phyloP scores from a whole-genome alignment of 1,139 yeast species.

The Pichia sp. region DNA sequence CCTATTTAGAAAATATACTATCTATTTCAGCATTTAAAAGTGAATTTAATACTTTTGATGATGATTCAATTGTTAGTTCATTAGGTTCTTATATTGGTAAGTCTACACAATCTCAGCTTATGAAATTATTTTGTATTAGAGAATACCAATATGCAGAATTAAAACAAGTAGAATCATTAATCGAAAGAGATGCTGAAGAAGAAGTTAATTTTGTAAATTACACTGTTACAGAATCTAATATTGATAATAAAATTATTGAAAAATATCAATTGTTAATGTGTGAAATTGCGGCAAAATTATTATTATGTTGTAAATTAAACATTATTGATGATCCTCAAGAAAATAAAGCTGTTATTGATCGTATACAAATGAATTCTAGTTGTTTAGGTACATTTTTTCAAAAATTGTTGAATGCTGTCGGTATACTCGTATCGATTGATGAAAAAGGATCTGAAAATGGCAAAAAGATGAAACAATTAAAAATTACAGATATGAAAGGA shows the following conservation, averaged over 20 bases:
- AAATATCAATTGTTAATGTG: slow-evolving; percentile 35
- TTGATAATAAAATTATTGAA: slow-evolving; percentile 7
- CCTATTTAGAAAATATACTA: slow-evolving; percentile 10
- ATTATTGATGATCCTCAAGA: slow-evolving; percentile 30
- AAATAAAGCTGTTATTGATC: slow-evolving; percentile 23
- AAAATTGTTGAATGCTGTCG: slow-evolving; percentile 10
- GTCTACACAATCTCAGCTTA: slow-evolving; percentile 15
- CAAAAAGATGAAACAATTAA: slow-evolving; percentile 1
- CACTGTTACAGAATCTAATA: slow-evolving; percentile 12
- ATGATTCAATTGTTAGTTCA: not conserved
- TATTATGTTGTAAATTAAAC: slow-evolving; percentile 39
- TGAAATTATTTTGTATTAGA: slow-evolving; percentile 28
- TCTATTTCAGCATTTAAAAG: slow-evolving; percentile 15
- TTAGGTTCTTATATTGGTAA: slow-evolving; percentile 1
- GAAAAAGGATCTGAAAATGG: not conserved
- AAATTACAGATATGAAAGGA: slow-evolving; percentile 1
- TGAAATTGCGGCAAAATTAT: slow-evolving; percentile 45
- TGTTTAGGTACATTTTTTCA: slow-evolving; percentile 39
- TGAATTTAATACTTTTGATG: slow-evolving; percentile 3
- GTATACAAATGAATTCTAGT: slow-evolving; percentile 45
- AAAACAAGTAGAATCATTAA: slow-evolving; percentile 33
- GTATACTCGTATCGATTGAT: slow-evolving; percentile 3
- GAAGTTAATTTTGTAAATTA: slow-evolving; percentile 46
- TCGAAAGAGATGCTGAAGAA: slow-evolving; percentile 54
- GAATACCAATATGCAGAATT: slow-evolving; percentile 33